A percentile compares a stretch with the other conserved stretches of the same genome.
Evolutionary conservation across 2,329 filamentous ascomycete species (phyloP).

Genomic region (Harringtonia aguacate): DNA sequence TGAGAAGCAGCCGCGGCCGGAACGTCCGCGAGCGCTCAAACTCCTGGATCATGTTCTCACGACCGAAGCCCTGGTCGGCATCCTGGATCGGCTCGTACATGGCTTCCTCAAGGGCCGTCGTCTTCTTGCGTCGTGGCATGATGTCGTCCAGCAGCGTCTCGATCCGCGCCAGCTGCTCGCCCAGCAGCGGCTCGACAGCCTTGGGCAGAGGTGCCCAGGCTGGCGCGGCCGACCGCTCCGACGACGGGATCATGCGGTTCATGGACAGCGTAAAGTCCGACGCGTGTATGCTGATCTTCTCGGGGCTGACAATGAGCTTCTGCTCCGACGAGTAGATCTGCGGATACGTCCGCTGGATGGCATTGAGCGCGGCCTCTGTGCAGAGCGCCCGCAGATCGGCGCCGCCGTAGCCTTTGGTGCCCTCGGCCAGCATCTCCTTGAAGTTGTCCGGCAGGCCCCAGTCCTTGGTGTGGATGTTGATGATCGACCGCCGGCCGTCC

Average conservation of each 20-base stretch:
- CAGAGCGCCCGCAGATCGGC: conserved; percentile 89
- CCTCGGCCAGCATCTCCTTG: conserved; percentile 72
- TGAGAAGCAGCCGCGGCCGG: conserved; percentile 74
- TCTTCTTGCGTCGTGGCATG: conserved; percentile 74
- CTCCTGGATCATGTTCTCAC: conserved; percentile 63
- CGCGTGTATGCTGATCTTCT: conserved; percentile 74
- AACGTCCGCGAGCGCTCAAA: conserved; percentile 87
- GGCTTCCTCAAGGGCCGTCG: conserved; percentile 86
- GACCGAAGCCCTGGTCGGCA: conserved; percentile 70
- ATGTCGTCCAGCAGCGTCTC: conserved; percentile 60
- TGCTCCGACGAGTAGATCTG: conserved; percentile 89
- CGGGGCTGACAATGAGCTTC: conserved; percentile 80
- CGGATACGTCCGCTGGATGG: conserved; percentile 89
- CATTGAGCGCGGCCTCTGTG: conserved; percentile 91
- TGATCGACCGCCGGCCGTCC: conserved; percentile 70
- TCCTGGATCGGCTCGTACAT: conserved; percentile 82
- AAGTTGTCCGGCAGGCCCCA: conserved; percentile 77
- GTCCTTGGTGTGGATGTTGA: conserved; percentile 90
- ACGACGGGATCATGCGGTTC: conserved; percentile 93
- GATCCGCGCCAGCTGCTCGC: conserved; percentile 60
- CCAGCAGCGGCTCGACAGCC: conserved; percentile 70
- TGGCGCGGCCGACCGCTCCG: conserved; percentile 78
- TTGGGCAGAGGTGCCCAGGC: conserved; percentile 73
- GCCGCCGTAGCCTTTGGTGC: conserved; percentile 89
- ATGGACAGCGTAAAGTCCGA: conserved; percentile 97